A percentile compares a stretch with the other conserved stretches of the same genome.
These are phyloP conservation scores for Clonostachys sp. DNA, from an alignment of 2,329 filamentous ascomycete species.

Conservation along the genomic window DNA sequence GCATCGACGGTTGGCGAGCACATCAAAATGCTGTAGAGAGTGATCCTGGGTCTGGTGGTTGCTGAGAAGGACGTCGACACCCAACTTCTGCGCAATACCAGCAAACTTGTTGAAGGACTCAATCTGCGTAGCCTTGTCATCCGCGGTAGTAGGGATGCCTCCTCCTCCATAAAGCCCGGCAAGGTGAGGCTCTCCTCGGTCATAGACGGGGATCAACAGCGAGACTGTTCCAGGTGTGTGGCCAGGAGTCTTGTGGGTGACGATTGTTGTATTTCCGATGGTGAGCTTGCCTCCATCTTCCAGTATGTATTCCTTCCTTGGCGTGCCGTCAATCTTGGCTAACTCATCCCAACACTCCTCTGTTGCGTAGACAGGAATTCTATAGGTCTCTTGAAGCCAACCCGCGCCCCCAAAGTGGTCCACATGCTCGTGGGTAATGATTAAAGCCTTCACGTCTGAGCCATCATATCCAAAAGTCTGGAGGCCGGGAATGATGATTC, in stretches of 20 bases:
- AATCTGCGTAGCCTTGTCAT: constrained; percentile 10
- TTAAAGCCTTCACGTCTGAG: constrained; percentile 16
- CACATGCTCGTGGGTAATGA: constrained; percentile 19
- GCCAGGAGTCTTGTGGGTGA: constrained; percentile 10
- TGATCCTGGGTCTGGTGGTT: constrained; percentile 14
- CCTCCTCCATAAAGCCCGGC: constrained; percentile 15
- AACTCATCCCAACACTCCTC: constrained; percentile 7
- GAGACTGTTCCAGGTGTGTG: constrained; percentile 14
- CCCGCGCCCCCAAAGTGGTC: constrained; percentile 17
- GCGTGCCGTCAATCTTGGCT: constrained; percentile 2
- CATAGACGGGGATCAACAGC: constrained; percentile 10
- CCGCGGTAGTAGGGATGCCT: constrained; percentile 8
- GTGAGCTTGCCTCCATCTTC: constrained; percentile 8
- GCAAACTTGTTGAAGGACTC: constrained; percentile 9
- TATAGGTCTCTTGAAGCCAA: constrained; percentile 14
- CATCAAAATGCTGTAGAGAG: constrained; percentile 8
- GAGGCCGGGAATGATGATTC: constrained; percentile 10
- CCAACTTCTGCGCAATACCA: constrained; percentile 3
- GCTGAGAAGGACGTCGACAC: constrained; percentile 10
- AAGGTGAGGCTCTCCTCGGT: constrained; percentile 9
- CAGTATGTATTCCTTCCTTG: constrained; percentile 3
- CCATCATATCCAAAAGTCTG: constrained; percentile 10
- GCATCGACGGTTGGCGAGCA: constrained; percentile 7
- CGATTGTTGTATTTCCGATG: constrained; percentile 12
- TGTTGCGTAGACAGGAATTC: constrained; percentile 8